A percentile compares a stretch with the other conserved stretches of the same genome.
phyloP scores from a whole-genome alignment of 2,329 filamentous ascomycete genomes.

The Paraconiothyrium brasiliense region DNA sequence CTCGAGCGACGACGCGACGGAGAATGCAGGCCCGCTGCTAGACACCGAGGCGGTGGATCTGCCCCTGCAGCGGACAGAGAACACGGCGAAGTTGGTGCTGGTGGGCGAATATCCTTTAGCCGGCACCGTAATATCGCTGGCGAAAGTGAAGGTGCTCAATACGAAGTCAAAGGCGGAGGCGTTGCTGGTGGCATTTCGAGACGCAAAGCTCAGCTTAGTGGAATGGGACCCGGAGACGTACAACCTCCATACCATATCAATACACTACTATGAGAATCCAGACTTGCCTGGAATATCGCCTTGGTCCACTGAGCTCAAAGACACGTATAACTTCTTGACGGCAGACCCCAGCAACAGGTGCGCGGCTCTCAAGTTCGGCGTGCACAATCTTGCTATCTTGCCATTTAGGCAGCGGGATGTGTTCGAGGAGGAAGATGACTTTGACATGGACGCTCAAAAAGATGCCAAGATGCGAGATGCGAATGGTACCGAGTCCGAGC shows the following conservation, averaged over 20 bases:
- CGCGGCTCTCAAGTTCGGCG: conserved; percentile 91
- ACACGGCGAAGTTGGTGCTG: conserved; percentile 81
- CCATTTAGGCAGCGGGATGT: conserved; percentile 89
- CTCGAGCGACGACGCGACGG: conserved; percentile 49
- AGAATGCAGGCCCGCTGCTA: conserved; percentile 40
- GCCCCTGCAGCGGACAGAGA: conserved; percentile 67
- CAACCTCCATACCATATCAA: conserved; percentile 85
- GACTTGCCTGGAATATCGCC: conserved; percentile 79
- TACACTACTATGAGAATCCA: conserved; percentile 98
- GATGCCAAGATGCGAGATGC: conserved; percentile 43
- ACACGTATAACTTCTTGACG: conserved; percentile 81
- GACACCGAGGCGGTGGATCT: conserved; percentile 63
- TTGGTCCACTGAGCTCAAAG: conserved; percentile 79
- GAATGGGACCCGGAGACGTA: conserved; percentile 90
- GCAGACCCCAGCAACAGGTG: conserved; percentile 93
- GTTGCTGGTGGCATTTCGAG: conserved; percentile 83
- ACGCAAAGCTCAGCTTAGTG: conserved; percentile 90
- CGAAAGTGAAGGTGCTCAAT: conserved; percentile 75
- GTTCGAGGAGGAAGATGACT: conserved; percentile 90
- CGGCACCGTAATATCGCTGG: conserved; percentile 85
- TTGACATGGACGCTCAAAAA: conserved; percentile 72
- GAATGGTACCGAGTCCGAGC: conserved; percentile 50
- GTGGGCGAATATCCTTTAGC: conserved; percentile 84
- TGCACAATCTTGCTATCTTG: conserved; percentile 88
- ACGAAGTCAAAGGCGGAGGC: conserved; percentile 85